These are phyloP conservation scores for Daphne laureola DNA, from an alignment of 441 rosid species.

Conservation along the genomic window DNA sequence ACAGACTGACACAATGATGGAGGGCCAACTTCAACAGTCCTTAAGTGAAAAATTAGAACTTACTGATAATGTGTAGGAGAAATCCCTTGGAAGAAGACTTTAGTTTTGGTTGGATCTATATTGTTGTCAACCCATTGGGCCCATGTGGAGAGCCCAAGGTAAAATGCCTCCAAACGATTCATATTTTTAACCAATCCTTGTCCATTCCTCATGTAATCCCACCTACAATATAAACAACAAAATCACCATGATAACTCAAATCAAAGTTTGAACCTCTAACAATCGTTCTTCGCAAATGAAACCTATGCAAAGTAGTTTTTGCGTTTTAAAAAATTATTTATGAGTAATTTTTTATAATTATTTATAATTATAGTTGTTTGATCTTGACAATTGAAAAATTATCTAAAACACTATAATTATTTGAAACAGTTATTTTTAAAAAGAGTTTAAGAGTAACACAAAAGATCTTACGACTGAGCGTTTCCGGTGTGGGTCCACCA, in stretches of 20 bases:
- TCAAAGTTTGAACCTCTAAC: too few species aligned
- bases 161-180: slow-evolving; percentile 55
- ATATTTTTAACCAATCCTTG: slow-evolving; percentile 30
- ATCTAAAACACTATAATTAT: too few species aligned
- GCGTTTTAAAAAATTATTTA: too few species aligned
- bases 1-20: too few species aligned
- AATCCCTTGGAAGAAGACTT: slow-evolving; percentile 66
- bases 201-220: slow-evolving; percentile 57
- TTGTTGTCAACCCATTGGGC: slow-evolving; percentile 51
- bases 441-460: neutral
- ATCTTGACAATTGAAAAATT: too few species aligned
- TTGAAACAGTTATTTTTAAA: too few species aligned
- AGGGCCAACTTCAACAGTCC: too few species aligned
- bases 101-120: slow-evolving; percentile 35
- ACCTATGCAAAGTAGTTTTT: too few species aligned
- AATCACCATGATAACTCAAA: too few species aligned
- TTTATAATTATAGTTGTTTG: too few species aligned
- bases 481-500: slow-evolving; percentile 68
- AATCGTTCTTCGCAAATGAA: too few species aligned
- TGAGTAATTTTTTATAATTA: too few species aligned
- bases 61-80: slow-evolving; percentile 69
- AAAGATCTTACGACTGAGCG: slow-evolving; percentile 30
- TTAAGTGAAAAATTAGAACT: slow-evolving; percentile 12
- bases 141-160: slow-evolving; percentile 58
- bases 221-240: slow-evolving; percentile 23